Evolutionary conservation across 2,329 filamentous ascomycete genomes (phyloP).

Genomic region (Colletotrichum viniferum): DNA sequence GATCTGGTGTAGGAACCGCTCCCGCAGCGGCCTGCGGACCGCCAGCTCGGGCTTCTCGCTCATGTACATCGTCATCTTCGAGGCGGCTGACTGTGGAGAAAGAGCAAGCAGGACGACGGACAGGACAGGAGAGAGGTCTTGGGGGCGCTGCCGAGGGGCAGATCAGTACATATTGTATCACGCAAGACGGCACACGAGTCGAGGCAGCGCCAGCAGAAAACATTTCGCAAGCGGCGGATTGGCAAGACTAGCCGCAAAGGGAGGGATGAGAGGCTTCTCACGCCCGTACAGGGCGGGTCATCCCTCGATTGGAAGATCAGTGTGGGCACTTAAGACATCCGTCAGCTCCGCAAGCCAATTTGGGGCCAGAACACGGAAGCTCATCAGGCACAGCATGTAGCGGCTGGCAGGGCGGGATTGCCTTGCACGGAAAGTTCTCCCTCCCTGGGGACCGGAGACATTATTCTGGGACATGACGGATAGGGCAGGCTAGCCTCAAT

Average conservation of each 20-base stretch:
- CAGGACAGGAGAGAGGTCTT: neutral
- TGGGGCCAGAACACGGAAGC: neutral
- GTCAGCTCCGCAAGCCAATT: neutral
- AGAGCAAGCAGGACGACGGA: neutral
- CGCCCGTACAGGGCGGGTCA: neutral
- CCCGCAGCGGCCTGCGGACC: neutral
- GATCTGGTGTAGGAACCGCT: neutral
- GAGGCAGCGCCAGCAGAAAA: neutral
- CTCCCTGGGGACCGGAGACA: neutral
- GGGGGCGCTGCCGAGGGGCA: neutral
- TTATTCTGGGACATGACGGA: neutral
- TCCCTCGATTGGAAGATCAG: neutral
- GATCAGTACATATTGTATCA: neutral
- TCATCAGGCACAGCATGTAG: neutral
- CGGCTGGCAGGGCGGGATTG: neutral
- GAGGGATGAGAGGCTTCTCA: neutral
- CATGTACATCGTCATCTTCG: neutral
- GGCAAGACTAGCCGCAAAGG: neutral
- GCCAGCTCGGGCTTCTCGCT: neutral
- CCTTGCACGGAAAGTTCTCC: neutral
- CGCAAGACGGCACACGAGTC: neutral
- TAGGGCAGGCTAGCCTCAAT: neutral
- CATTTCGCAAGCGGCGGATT: neutral
- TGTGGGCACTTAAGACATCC: neutral
- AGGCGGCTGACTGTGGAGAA: neutral